Base-by-base conservation (phyloP, 1,284 basidiomycete genomes). In the Pholiota adiposa region DNA sequence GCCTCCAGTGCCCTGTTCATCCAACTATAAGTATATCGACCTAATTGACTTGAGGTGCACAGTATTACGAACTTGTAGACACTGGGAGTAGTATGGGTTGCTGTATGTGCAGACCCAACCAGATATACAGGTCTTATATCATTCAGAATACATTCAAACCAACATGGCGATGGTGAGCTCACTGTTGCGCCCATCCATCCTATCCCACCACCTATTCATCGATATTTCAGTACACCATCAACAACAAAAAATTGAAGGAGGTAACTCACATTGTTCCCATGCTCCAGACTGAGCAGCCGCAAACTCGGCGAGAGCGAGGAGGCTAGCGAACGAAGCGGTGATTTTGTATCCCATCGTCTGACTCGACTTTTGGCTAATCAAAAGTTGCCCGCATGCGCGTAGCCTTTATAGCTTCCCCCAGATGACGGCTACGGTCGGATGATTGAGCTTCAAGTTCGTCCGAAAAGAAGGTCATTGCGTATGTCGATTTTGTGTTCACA, bases 221-320 rank as follows among this genome's bases (percentile, higher is more conserved):
- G 19, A n/a, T 3, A 16, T 14, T 23, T 40, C 29, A 40, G 50
- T 43, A 36, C 34, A 50, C n/a, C 25, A 51, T 8, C 36, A 53
- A 19, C 33, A 14, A 18, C 25, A 14, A 29, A 33, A 27, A 31
- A 34, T 31, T 43, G 31, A 43, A 4, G 19, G 60, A n/a, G n/a
- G n/a, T n/a, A n/a, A n/a, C 70, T 36, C 62, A 77, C 76, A 77
- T 64, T 77, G 75, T 16, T 67, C 70, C 63, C 67, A 77, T n/a
- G 67, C 67, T 7, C 53, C 63, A 8, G 73, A 71, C 53, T 76
- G 74, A 18, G 74, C 73, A 11, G 68, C 64, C 12, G 65, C 68
- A 21, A 72, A 41, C 18, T 68, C 63, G 2, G 19, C 29, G 31
- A 73, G 57, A 36, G 65, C 50, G 27, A 71, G 58, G 8, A 73